Base-by-base conservation (phyloP, 495 filamentous ascomycete species). In the Neurospora sp. region DNA sequence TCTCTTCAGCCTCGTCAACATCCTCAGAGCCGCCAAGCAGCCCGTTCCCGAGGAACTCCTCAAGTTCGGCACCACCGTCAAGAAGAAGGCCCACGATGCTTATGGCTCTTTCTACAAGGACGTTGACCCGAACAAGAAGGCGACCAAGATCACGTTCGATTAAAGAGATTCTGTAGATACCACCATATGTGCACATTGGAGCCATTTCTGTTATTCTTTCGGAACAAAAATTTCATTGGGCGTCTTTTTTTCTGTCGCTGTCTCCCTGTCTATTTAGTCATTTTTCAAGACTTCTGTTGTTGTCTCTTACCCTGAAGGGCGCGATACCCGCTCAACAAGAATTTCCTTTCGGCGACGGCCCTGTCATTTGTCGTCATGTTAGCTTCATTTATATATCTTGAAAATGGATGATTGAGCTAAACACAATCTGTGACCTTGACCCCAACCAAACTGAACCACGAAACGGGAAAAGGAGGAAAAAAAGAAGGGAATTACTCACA, bases 61-160 rank as follows among this genome's bases (percentile, higher is more conserved):
- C 74, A 97, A 96, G 78, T 99, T 97, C 74, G 96, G 96, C 71
- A 95, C 92, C n/a, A 98, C 94, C 16, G 96, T 99, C 40, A 98
- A 98, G 87, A 97, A 96, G 87, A 98, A 98, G 92, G 89, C 88
- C 53, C 95, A 99, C 81, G 92, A 92, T 71, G 90, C 90, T 9
- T 99, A 98, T 79, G 96, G 96, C 61, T 92, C 93, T 1, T 98
- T 97, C 78, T 96, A 89, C 85, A 97, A 94, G 80, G 92, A 97
- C 59, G 82, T 86, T 48, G 92, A 91, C 73, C 89, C 88, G 70
- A 90, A 86, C 79, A 93, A 94, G 84, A 88, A 92, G 79, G 92
- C 92, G 0, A 96, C 91, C 72, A 98, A 97, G 86, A 98, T 98
- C 78, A 93, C 87, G 41, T 98, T 98, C 81, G 93, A 97, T 80